Evolutionary conservation across 495 filamentous ascomycete genomes (phyloP).

Genomic region (Aspergillus taichungensis): DNA sequence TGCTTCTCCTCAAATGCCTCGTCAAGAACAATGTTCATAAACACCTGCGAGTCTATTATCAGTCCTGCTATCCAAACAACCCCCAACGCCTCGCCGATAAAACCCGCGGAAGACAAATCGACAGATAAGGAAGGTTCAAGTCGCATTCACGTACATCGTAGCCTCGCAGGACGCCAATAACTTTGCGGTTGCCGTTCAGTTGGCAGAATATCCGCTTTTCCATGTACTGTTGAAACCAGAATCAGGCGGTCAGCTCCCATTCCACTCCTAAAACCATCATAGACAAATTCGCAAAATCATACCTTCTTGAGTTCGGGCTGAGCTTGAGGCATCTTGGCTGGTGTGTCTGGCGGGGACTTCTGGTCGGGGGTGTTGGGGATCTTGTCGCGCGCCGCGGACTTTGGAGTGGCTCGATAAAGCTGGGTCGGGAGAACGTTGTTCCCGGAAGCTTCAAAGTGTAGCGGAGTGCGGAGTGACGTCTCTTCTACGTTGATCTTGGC

Average conservation of each 20-base stretch:
- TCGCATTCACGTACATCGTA: slow-evolving; percentile 67
- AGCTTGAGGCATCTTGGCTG: slow-evolving; percentile 85
- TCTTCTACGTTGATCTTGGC: background rate
- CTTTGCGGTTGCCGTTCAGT: slow-evolving; percentile 94
- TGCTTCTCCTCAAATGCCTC: slow-evolving; percentile 95
- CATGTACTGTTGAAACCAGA: slow-evolving; percentile 65
- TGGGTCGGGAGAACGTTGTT: slow-evolving; percentile 28
- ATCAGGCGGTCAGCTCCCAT: slow-evolving; percentile 5
- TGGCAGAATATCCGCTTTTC: slow-evolving; percentile 98
- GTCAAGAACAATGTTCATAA: slow-evolving; percentile 96
- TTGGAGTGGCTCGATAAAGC: slow-evolving; percentile 24
- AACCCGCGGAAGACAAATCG: background rate
- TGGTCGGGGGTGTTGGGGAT: slow-evolving; percentile 5
- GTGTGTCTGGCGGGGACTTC: slow-evolving; percentile 9
- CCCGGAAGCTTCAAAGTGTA: slow-evolving; percentile 18
- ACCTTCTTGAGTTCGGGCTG: slow-evolving; percentile 99
- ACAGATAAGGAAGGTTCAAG: background rate
- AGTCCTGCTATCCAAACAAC: background rate
- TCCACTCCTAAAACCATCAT: background rate
- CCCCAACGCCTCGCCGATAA: background rate
- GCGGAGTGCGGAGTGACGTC: slow-evolving; percentile 2
- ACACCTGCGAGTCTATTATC: slow-evolving; percentile 53
- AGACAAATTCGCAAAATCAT: slow-evolving; percentile 10
- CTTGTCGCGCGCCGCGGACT: slow-evolving; percentile 13
- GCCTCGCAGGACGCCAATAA: slow-evolving; percentile 85